Evolutionary conservation across 23 red algal genomes (phyloP), one percentile per base, ranked within the genome.

Genomic region (Gracilaria gracilis): DNA sequence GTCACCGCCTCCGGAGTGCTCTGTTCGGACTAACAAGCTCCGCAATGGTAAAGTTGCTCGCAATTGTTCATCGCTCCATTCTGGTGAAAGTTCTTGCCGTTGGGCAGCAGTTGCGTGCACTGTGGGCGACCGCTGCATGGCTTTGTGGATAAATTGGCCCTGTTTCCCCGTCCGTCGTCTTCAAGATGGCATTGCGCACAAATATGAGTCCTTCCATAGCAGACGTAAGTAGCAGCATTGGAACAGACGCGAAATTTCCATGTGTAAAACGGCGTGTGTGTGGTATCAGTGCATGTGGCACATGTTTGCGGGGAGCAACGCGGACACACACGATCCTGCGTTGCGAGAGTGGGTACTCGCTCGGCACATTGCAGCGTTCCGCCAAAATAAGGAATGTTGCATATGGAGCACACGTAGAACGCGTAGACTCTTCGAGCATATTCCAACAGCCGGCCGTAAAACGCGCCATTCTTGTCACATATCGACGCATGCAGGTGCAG

Each of bases 221-320:
- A 95, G 0, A 95, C 70, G 36, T 67, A 89, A 33, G 73, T 14
- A 1, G 93, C 47, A 28, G 29, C 17, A 17, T 59, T 42, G 54
- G 84, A 95, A 69, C 93, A 95, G 51, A 33, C 69, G 47, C 93
- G 84, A 69, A 84, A 95, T 54, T 95, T 95, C 93, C 93, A 95
- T 0, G 80, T 48, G 59, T 95, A 70, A 53, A 58, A 80, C 0
- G 85, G 62, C 8, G 61, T 42, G 54, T 95, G 93, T 40, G 11
- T 39, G 14, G 66, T 35, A 42, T 95, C 34, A 14, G 31, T 62
- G 64, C 92, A 95, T 31, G 81, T 31, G 38, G 9, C 21, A 61
- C 23, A 11, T 23, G 85, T 81, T n/a, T n/a, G 46, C 61, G 93
- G 67, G 12, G 84, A 54, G 67, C 93, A 95, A 29, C 48, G 35